Evolutionary conservation across 495 filamentous ascomycete genomes (phyloP), one percentile per base, ranked within the genome.

Genomic region (Neurospora sublineolata): DNA sequence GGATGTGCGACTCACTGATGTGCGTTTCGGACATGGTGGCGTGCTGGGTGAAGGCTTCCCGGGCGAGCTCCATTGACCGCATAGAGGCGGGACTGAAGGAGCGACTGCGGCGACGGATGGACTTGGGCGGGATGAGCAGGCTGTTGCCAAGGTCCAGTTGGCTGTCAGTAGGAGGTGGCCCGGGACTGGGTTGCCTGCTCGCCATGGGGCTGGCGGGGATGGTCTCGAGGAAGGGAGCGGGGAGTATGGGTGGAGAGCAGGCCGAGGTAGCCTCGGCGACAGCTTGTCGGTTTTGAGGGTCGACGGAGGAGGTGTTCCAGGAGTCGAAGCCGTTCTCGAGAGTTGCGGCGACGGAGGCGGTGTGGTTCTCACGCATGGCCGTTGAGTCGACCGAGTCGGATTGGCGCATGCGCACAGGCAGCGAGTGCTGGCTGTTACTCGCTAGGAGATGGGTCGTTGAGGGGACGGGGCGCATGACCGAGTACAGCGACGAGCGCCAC

Each of bases 1-100:
- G 93, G 71, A 97, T 95, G 76, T 94, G 88, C 16, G 89, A 85
- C 78, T 95, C 91, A 76, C 85, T 86, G 71, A 97, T 95, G 76
- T 94, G 88, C 18, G 89, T 86, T 78, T 95, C 91, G 76, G 85
- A 86, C 40, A 83, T 76, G 0, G 78, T 80, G 7, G 76, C 72
- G 14, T 80, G 76, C 41, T 80, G 80, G 14, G 79, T 83, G 68
- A 81, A 74, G 27, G 76, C 74, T 4, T 78, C 75, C 37, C 80
- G 78, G 14, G 79, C 78, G 18, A 77, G 76, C 18, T 77, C 68
- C 46, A 68, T 73, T 18, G 71, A 60, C 11, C 73, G 68, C 16
- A 71, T 69, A 18, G 82, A 74, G 11, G 77, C 77, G 16, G 84
- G 83, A 70, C 83, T 85, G 69, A 79, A 84, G 71, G 82, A 84